Percentiles rank a stretch among this genome's conserved stretches.
Conservation (phyloP, 2,329 filamentous ascomycete species). For the Neospermospora avenae region DNA sequence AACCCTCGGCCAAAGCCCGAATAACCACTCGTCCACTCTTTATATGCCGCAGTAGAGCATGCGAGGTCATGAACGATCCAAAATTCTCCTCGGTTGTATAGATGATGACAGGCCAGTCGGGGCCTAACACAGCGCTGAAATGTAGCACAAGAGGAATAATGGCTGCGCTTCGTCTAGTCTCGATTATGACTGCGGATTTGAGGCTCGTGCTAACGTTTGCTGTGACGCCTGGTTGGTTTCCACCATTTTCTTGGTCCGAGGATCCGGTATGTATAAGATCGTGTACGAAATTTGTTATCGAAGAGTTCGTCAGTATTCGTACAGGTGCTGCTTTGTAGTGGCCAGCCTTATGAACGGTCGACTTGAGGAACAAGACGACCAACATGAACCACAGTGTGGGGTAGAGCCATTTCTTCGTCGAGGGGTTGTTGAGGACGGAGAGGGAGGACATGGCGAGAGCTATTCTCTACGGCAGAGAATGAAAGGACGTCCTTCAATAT, state of each 20-base stretch:
- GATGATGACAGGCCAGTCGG: constrained; percentile 43
- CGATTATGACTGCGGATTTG: constrained; percentile 39
- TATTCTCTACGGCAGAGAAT: background rate
- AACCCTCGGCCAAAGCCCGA: constrained; percentile 37
- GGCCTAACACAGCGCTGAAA: constrained; percentile 41
- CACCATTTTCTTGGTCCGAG: background rate
- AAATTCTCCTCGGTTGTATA: constrained; percentile 37
- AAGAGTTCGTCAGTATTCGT: background rate
- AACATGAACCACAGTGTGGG: constrained; percentile 17
- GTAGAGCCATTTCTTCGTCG: constrained; percentile 16
- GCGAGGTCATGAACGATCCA: constrained; percentile 34
- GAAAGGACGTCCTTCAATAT: background rate
- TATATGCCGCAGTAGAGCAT: constrained; percentile 38
- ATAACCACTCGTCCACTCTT: constrained; percentile 36
- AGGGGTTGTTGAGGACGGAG: background rate
- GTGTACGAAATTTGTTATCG: background rate
- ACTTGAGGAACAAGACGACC: constrained; percentile 5
- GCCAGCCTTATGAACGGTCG: constrained; percentile 1
- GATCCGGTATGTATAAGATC: constrained; percentile 1
- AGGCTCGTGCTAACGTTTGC: constrained; percentile 27
- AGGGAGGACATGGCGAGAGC: constrained; percentile 1
- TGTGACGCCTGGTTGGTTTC: constrained; percentile 8
- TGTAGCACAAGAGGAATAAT: constrained; percentile 40
- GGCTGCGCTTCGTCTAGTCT: constrained; percentile 35
- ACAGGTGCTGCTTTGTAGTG: background rate